Evolutionary conservation across 805 yeast genomes (phyloP).

Genomic region (Wickerhamiella hasegawae): DNA sequence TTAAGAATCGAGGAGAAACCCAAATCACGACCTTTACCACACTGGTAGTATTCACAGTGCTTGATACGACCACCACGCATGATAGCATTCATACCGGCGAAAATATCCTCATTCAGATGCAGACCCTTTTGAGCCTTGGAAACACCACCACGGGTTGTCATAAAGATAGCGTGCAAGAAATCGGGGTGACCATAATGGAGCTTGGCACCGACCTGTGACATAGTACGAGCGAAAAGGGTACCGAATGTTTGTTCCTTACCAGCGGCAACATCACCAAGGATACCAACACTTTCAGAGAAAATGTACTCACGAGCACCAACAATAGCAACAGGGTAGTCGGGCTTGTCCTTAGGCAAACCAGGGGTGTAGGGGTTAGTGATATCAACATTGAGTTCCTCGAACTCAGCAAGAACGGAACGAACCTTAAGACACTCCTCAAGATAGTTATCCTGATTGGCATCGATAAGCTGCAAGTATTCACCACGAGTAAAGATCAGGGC

Average conservation of each 20-base stretch:
- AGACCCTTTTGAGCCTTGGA: constrained; percentile 90
- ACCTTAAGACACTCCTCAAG: constrained; percentile 87
- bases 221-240: constrained; percentile 80
- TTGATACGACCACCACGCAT: constrained; percentile 86
- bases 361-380: constrained; percentile 42
- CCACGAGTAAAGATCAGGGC: constrained; percentile 79
- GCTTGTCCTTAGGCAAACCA: constrained; percentile 26
- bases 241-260: constrained; percentile 97
- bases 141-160: constrained; percentile 92
- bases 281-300: constrained; percentile 83
- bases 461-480: constrained; percentile 86
- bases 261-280: constrained; percentile 91
- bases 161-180: constrained; percentile 73
- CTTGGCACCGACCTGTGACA: constrained; percentile 89
- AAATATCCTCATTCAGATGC: constrained; percentile 87
- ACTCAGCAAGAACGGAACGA: constrained; percentile 74
- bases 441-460: constrained; percentile 93
- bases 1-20: constrained; percentile 87
- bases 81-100: constrained; percentile 85
- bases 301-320: constrained; percentile 92
- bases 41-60: constrained; percentile 90
- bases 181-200: constrained; percentile 96
- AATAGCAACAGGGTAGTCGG: constrained; percentile 59
- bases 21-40: constrained; percentile 92
- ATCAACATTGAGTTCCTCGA: constrained; percentile 57